phyloP scores from a whole-genome alignment of 345 rosid genomes.

The Pistacia atlantica region DNA sequence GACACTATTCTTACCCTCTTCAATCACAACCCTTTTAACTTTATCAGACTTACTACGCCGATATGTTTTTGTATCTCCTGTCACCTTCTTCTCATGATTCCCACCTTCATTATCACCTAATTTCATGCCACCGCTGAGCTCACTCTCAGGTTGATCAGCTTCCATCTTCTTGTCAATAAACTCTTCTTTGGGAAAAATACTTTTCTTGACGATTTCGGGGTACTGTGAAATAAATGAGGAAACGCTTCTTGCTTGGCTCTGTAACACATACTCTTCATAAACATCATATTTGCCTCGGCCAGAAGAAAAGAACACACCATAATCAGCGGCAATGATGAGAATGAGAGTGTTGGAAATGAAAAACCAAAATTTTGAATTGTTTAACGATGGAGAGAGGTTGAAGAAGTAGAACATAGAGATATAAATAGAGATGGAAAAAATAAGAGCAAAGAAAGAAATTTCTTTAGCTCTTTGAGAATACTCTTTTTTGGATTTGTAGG shows the following conservation, averaged over 20 bases:
- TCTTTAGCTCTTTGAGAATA: conserved; percentile 31
- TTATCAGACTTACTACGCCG: conserved; percentile 46
- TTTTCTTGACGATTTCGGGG: conserved; percentile 4
- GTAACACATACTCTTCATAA: conserved; percentile 34
- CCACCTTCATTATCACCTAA: conserved; percentile 1
- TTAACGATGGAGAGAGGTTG: conserved; percentile 57
- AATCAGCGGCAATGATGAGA: conserved; percentile 64
- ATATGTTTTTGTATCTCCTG: conserved; percentile 16
- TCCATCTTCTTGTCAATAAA: not conserved
- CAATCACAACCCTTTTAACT: conserved; percentile 27
- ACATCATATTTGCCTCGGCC: conserved; percentile 32
- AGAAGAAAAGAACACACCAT: conserved; percentile 49
- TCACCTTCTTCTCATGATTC: conserved; percentile 4
- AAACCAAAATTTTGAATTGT: conserved; percentile 59
- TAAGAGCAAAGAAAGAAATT: conserved; percentile 36
- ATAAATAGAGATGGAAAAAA: conserved; percentile 45
- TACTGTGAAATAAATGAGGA: conserved; percentile 16
- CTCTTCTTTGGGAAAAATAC: conserved; percentile 9
- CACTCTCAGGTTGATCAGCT: not conserved
- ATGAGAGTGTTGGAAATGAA: conserved; percentile 67
- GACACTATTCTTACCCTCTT: conserved; percentile 34
- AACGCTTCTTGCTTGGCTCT: conserved; percentile 18
- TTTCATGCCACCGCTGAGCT: too few relatives aligned
- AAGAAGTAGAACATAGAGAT: conserved; percentile 47
- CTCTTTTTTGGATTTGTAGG: conserved; percentile 18